Conservation (phyloP, 495 filamentous ascomycete genomes). For the Penicillium malachiteum region DNA sequence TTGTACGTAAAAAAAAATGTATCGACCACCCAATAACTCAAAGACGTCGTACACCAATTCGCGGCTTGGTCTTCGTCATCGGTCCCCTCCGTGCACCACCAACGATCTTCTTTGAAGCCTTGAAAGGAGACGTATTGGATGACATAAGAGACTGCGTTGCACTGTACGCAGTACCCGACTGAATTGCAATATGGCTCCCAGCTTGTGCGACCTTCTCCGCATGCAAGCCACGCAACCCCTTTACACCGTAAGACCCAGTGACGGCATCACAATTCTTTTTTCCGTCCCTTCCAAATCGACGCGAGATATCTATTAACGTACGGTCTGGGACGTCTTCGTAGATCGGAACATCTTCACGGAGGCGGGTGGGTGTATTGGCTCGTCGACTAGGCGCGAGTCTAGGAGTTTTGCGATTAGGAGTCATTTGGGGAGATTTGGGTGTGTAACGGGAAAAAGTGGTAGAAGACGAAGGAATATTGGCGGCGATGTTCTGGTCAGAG, state of each 20-base stretch:
- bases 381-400: constrained; percentile 31
- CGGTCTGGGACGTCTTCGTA: constrained; percentile 39
- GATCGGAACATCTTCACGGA: constrained; percentile 36
- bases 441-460: constrained; percentile 1
- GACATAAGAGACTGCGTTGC: constrained; percentile 4
- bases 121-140: constrained; percentile 9
- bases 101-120: constrained; percentile 22
- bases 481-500: constrained; percentile 46
- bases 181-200: background rate
- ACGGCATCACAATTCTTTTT: constrained; percentile 34
- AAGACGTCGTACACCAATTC: constrained; percentile 42
- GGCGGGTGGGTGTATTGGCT: constrained; percentile 24
- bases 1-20: too few species aligned
- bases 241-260: background rate
- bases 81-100: constrained; percentile 26
- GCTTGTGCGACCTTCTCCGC: constrained; percentile 1
- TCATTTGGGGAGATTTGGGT: constrained; percentile 1
- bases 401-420: constrained; percentile 30
- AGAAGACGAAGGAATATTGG: constrained; percentile 16
- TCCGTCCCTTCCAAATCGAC: constrained; percentile 26
- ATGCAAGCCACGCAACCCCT: constrained; percentile 11
- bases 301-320: constrained; percentile 12
- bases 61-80: constrained; percentile 32
- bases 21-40: background rate
- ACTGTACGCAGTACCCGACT: background rate